Percentiles rank a stretch among this genome's conserved stretches.
phyloP scores from a whole-genome alignment of 2,329 filamentous ascomycete genomes.

The Botrytis galanthina region DNA sequence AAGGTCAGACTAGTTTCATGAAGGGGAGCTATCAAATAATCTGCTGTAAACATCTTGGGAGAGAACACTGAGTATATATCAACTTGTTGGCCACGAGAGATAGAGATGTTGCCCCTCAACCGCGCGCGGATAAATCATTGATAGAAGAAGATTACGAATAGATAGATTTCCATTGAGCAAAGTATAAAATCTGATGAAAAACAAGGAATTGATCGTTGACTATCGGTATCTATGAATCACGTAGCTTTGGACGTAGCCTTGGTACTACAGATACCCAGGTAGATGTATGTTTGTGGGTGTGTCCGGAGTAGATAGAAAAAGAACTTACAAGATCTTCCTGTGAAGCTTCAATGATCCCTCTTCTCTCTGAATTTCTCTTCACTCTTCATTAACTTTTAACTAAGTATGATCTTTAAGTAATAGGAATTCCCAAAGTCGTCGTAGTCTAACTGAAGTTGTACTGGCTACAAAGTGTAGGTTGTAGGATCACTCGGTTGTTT shows the following conservation, averaged over 20 bases:
- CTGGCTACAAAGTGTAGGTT: neutral
- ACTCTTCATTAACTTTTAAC: neutral
- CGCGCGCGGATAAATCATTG: neutral
- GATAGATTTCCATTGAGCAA: neutral
- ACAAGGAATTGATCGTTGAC: neutral
- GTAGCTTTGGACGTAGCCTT: neutral
- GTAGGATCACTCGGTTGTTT: neutral
- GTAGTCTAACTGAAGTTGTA: neutral
- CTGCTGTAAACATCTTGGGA: neutral
- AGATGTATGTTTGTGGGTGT: neutral
- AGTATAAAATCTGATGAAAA: neutral
- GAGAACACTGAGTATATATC: neutral
- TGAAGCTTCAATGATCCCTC: neutral
- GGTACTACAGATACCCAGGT: neutral
- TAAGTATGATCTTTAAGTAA: neutral
- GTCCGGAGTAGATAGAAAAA: neutral
- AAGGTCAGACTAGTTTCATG: neutral
- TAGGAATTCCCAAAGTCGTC: neutral
- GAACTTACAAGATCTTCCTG: neutral
- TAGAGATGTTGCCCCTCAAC: neutral
- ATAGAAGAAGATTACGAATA: neutral
- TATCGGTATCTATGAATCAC: neutral
- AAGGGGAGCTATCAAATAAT: neutral
- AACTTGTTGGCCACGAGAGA: neutral
- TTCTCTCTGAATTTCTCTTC: neutral